These are phyloP conservation scores for Scolecobasidium constrictum DNA, from an alignment of 2,329 filamentous ascomycete genomes.

Conservation along the genomic window DNA sequence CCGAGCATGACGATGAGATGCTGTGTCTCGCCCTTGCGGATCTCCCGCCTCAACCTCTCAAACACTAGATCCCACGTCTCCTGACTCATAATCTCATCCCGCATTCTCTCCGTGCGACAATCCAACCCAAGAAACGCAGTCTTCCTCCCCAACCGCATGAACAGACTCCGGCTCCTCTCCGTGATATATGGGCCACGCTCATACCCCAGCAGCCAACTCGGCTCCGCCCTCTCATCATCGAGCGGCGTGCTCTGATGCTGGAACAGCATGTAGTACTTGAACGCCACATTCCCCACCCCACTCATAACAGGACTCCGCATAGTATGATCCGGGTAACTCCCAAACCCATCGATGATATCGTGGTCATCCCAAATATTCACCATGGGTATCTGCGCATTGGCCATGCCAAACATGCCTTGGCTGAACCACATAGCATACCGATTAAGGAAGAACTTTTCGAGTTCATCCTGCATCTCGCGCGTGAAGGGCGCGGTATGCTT, in stretches of 20 bases:
- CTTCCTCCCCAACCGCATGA: slow-evolving; percentile 69
- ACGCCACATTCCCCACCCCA: slow-evolving; percentile 80
- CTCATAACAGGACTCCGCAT: slow-evolving; percentile 86
- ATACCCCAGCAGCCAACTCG: slow-evolving; percentile 79
- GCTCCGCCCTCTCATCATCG: slow-evolving; percentile 74
- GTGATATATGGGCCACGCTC: slow-evolving; percentile 82
- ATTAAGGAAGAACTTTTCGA: slow-evolving; percentile 81
- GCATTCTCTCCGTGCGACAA: slow-evolving; percentile 80
- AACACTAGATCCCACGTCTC: slow-evolving; percentile 80
- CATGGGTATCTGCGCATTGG: slow-evolving; percentile 92
- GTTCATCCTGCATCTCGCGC: slow-evolving; percentile 70
- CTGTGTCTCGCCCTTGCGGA: slow-evolving; percentile 73
- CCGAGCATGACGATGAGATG: slow-evolving; percentile 83
- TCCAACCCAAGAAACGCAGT: slow-evolving; percentile 80
- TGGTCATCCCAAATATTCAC: slow-evolving; percentile 98
- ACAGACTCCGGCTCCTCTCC: slow-evolving; percentile 73
- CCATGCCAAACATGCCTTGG: slow-evolving; percentile 85
- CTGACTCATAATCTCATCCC: slow-evolving; percentile 67
- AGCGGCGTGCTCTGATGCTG: slow-evolving; percentile 82
- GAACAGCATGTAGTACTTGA: slow-evolving; percentile 98
- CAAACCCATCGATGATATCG: slow-evolving; percentile 60
- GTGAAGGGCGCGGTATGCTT: slow-evolving; percentile 75
- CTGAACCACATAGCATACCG: slow-evolving; percentile 94
- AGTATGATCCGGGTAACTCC: slow-evolving; percentile 83
- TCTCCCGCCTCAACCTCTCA: slow-evolving; percentile 71